Evolutionary conservation across 1,284 basidiomycete species (phyloP).

Genomic region (Inonotus obliquus): DNA sequence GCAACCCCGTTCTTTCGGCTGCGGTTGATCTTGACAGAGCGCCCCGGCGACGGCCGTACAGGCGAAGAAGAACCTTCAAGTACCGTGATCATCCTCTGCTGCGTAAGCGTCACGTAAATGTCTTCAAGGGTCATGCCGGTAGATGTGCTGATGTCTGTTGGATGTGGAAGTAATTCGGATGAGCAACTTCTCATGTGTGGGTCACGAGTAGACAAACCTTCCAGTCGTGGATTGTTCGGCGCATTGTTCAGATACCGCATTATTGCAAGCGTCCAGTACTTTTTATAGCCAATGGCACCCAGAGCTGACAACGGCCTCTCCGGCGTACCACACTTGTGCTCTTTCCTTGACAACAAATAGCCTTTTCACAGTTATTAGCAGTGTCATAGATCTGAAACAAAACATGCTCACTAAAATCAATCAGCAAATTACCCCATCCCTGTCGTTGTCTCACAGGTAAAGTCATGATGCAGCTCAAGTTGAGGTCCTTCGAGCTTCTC

Average conservation of each 20-base stretch:
- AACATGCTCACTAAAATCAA: constrained; percentile 85
- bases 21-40: constrained; percentile 68
- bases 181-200: constrained; percentile 8
- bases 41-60: constrained; percentile 61
- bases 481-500: constrained; percentile 90
- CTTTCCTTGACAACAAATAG: constrained; percentile 95
- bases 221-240: constrained; percentile 58
- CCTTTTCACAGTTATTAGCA: constrained; percentile 44
- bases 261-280: constrained; percentile 93
- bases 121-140: constrained; percentile 95
- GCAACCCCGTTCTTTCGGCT: constrained; percentile 63
- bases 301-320: constrained; percentile 91
- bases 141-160: constrained; percentile 74
- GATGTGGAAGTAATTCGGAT: constrained; percentile 28
- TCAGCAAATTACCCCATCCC: constrained; percentile 93
- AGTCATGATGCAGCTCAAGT: constrained; percentile 99
- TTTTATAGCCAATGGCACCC: constrained; percentile 88
- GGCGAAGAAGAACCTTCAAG: constrained; percentile 46
- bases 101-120: constrained; percentile 72
- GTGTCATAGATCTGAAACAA: not conserved
- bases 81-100: constrained; percentile 74
- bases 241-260: constrained; percentile 74
- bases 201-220: constrained; percentile 52
- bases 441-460: constrained; percentile 91
- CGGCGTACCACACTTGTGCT: constrained; percentile 82